Evolutionary conservation across 208 protist species (phyloP), one percentile per base, ranked within the genome.

Genomic region (Leishmania gerbilli): DNA sequence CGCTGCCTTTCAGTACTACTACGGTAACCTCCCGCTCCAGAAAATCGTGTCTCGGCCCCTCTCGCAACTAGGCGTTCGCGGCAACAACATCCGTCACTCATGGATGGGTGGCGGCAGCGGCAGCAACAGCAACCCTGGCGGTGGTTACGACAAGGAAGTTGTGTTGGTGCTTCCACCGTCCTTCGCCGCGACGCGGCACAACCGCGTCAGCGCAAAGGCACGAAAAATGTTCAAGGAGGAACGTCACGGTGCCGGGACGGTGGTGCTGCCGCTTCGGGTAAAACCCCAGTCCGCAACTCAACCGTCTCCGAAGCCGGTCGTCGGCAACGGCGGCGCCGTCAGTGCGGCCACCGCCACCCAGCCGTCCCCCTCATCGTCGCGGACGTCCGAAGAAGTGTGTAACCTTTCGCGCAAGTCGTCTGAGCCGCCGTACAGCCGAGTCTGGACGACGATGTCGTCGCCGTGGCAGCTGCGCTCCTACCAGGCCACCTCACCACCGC

Each of bases 171-270:
- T 49, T 21, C 86, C 88, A 24, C 74, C 69, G 7, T 80, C 84
- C n/a, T 91, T 85, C 79, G 88, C 84, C 56, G n/a, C 84, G 34
- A 85, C 79, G 69, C 83, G 76, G 64, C 82, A 31, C 74, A 87
- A 87, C 77, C 80, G 75, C 47, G 83, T 84, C 31, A 93, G 89
- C 58, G 81, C 79, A 58, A 80, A 81, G 45, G 89, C 91, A 9
- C 77, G 77, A 40, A 89, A 89, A 77, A 91, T 95, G 88, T 95
- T 95, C 74, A 83, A 71, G 19, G 55, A n/a, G 4, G 31, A 55
- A 34, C 82, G 84, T 0, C 49, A 86, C 19, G 88, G 85, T 5
- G 83, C 81, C 49, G 86, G 89, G 34, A 86, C 83, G 37, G 85
- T 92, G 40, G 78, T 91, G 34, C 55, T 91, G 47, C 80, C 91